These are phyloP conservation scores for Lipomyces kockii DNA, from an alignment of 805 yeast species.

Conservation along the genomic window DNA sequence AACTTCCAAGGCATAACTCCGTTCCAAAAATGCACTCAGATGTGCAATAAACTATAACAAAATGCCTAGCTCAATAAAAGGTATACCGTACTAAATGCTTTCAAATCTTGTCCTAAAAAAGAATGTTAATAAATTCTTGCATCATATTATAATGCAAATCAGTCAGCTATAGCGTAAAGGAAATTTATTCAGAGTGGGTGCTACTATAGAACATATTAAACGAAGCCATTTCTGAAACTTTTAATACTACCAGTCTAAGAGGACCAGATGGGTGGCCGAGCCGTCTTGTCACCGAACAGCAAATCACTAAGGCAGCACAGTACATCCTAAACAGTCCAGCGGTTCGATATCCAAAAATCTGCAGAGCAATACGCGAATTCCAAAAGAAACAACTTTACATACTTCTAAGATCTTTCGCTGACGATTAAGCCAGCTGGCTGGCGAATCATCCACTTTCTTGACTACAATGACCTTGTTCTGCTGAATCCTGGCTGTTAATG, in stretches of 20 bases:
- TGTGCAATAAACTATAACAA: not conserved
- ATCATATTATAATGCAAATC: not conserved
- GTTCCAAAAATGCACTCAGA: not conserved
- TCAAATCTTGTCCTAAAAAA: not conserved
- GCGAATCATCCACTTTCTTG: conserved; percentile 39
- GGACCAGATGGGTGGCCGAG: not conserved
- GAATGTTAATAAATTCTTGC: not conserved
- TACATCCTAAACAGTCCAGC: not conserved
- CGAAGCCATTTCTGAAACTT: not conserved
- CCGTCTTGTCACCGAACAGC: not conserved
- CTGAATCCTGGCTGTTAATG: conserved; percentile 40
- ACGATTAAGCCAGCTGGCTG: conserved; percentile 41
- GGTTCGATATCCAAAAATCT: not conserved
- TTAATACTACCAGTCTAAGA: not conserved
- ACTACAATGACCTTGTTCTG: conserved; percentile 39
- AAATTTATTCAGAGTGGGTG: not conserved
- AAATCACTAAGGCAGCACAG: not conserved
- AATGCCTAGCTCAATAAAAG: not conserved
- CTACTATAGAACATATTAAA: not conserved
- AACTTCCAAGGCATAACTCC: not conserved
- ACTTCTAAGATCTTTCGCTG: conserved; percentile 41
- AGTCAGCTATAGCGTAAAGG: not conserved
- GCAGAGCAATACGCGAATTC: conserved; percentile 1
- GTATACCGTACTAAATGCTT: not conserved
- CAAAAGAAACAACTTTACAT: conserved; percentile 9